Percentiles rank a stretch among this genome's conserved stretches.
Conservation (phyloP, 257 asterid species). For the Jacaranda copaia region DNA sequence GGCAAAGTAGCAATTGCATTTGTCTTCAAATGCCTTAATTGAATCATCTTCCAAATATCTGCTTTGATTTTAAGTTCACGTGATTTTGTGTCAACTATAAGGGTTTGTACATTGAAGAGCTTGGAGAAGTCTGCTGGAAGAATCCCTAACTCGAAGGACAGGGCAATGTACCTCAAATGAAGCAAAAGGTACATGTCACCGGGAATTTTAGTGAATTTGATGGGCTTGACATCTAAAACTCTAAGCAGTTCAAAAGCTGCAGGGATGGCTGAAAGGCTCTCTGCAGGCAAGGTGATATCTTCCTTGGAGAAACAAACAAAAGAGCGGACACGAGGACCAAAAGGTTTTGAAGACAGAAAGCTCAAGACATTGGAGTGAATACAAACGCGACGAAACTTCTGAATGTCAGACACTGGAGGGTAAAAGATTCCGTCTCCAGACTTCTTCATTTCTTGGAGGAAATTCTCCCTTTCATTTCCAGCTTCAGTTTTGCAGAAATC, state of each 20-base stretch:
- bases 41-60: conserved; percentile 35
- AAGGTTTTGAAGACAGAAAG: no score
- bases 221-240: conserved; percentile 28
- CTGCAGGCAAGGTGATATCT: conserved; percentile 1
- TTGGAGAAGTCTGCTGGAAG: conserved; percentile 17
- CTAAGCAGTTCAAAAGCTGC: conserved; percentile 29
- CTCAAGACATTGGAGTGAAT: background rate
- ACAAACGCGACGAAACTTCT: conserved; percentile 22
- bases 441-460: no score
- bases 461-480: no score
- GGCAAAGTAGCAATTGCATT: conserved; percentile 32
- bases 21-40: conserved; percentile 32
- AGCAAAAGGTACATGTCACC: conserved; percentile 1
- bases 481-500: no score
- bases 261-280: conserved; percentile 15
- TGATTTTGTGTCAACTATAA: conserved; percentile 23
- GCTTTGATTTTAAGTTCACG: conserved; percentile 20
- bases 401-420: background rate
- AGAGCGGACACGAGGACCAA: no score
- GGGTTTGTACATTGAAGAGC: conserved; percentile 37
- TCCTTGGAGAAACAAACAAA: background rate
- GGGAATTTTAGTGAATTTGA: background rate
- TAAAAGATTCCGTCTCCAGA: no score
- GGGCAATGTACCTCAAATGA: conserved; percentile 36
- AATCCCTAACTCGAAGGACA: background rate